Evolutionary conservation across 1,139 yeast genomes (phyloP), one percentile per base, ranked within the genome.

Genomic region (Saccharomyces hybrid): DNA sequence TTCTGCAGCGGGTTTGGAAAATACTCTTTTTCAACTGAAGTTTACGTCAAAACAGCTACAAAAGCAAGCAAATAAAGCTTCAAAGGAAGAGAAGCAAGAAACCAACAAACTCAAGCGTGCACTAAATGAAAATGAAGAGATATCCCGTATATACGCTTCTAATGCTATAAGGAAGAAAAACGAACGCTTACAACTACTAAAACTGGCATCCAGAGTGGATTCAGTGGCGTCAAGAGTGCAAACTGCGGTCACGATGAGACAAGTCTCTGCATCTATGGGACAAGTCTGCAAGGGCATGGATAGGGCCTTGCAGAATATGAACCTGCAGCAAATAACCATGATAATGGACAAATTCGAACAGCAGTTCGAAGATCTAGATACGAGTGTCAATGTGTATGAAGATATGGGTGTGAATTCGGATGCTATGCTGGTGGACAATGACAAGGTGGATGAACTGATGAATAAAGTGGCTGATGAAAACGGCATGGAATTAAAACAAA

Each of bases 381-480:
- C 97, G 7, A 82, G 95, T 42, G 86, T 98, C 0, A 88, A 90
- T 62, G 95, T 93, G 69, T 93, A 93, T 70, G 98, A 95, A 69
- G 81, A 83, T 50, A 93, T 95, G 54, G 90, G 98, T 5, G 85
- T 86, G 58, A 88, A 84, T 57, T 90, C 95, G 50, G 89, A 88
- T 65, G 97, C 97, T 0, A 79, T 88, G 58, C 57, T 65, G 47
- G 68, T 70, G 4, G 99, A 98, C 9, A 97, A 90, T 68, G 99
- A 93, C 57, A 96, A 91, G 63, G 99, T 95, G 31, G 98, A 93
- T 70, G 81, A 86, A 57, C 76, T 95, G 66, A 81, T 95, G 88
- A 90, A 79, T 66, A 91, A 88, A 71, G 93, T 95, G 34, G 99
- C 99, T 0, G 99, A 95, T 69, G 99, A 93, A 70, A 97, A 97